These are phyloP conservation scores for Tylopilus felleus DNA, from an alignment of 768 basidiomycete genomes.

Conservation along the genomic window DNA sequence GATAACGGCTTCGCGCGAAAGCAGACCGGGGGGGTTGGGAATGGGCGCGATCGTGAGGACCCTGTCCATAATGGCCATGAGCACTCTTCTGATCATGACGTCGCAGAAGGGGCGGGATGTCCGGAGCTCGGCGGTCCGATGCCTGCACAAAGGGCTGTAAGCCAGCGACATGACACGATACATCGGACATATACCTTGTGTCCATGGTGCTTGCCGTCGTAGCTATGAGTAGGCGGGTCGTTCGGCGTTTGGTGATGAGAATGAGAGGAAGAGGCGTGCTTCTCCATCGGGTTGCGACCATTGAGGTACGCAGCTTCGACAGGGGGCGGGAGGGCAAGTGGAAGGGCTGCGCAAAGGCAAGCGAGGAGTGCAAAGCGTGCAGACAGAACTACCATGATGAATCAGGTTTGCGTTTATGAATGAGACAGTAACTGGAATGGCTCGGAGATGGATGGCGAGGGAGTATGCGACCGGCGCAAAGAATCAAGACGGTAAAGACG, in stretches of 20 bases:
- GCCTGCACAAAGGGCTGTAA: not conserved
- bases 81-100: constrained; percentile 2
- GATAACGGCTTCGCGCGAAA: constrained; percentile 22
- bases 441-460: constrained; percentile 14
- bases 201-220: constrained; percentile 1
- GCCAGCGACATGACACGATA: not conserved
- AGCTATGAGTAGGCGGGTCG: not conserved
- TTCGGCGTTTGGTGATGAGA: not conserved
- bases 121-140: not conserved
- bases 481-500: constrained; percentile 19
- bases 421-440: not conserved
- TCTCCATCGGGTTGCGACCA: constrained; percentile 14
- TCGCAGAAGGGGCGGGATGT: constrained; percentile 17
- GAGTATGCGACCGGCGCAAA: constrained; percentile 24
- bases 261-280: not conserved
- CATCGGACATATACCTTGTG: constrained; percentile 3
- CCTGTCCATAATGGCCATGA: not conserved
- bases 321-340: constrained; percentile 28
- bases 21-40: constrained; percentile 14
- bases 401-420: constrained; percentile 14
- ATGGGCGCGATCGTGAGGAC: not conserved
- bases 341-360: constrained; percentile 43
- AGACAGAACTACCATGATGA: constrained; percentile 49
- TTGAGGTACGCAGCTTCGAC: constrained; percentile 41
- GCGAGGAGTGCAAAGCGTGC: constrained; percentile 46